Base-by-base conservation (phyloP, 2,329 filamentous ascomycete genomes). In the Plenodomus lindquistii region DNA sequence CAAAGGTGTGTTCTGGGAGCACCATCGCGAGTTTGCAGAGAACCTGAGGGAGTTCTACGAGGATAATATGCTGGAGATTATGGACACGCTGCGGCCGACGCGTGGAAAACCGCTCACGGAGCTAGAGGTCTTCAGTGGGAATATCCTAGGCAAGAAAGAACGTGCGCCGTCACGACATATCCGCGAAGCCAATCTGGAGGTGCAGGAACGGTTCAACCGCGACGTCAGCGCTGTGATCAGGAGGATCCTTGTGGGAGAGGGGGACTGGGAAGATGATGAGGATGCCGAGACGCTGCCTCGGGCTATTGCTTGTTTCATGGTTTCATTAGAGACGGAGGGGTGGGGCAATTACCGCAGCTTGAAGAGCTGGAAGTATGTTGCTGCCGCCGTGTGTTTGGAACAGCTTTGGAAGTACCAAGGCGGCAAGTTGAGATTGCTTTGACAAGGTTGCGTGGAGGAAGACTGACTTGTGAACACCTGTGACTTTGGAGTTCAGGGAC, bases 321-420 rank as follows among this genome's bases (percentile, higher is more conserved):
- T 79, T 1, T 74, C 72, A 8, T 54, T 72, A 35, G 69, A 76
- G 40, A 62, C 42, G 4, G 61, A 69, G 11, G 60, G 55, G 1
- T 61, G 57, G 53, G 69, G 73, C 36, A 55, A 55, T 2, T 50
- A 60, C 35, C 59, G 62, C 22, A 52, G 59, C 21, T 48, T 82
- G 46, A 63, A 72, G 53, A 82, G 80, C 53, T 84, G 81, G 65
- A 74, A 70, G 54, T 83, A 81, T 62, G 67, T 84, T 15, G 76
- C 79, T 47, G 79, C 79, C 4, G 74, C 73, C 0, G 74, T 79
- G 0, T 78, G 76, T 47, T 66, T 83, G 72, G 73, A 72, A 45
- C 78, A 83, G 67, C 63, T 83, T 40, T 70, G 76, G 59, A 57
- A 51, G 52, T 62, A 58, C 31, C 27, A 31, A 13, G 27, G 27